Percentiles rank a stretch among this genome's conserved stretches.
phyloP scores from a whole-genome alignment of 441 rosid genomes.

The Eutrema salsugineum region DNA sequence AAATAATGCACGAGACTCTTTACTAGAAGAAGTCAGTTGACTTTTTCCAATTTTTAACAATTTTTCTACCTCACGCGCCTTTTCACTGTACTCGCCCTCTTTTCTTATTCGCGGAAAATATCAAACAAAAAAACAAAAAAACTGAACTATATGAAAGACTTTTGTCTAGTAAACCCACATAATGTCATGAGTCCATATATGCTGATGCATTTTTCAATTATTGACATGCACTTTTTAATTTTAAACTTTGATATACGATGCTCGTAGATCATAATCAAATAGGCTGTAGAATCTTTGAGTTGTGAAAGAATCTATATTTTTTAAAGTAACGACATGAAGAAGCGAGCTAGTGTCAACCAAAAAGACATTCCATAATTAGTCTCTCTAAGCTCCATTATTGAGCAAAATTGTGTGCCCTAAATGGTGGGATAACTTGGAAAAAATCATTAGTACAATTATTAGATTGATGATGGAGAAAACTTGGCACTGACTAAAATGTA shows the following conservation, averaged over 20 bases:
- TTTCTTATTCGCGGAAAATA: conserved; percentile 1
- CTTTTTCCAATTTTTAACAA: conserved; percentile 33
- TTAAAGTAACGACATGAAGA: conserved; percentile 25
- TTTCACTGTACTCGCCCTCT: neutral
- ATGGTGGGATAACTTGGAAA: neutral
- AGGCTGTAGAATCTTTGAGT: conserved; percentile 7
- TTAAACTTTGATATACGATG: neutral
- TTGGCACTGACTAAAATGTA: neutral
- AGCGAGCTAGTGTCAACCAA: conserved; percentile 28
- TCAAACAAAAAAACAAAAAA: neutral
- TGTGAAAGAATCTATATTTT: conserved; percentile 13
- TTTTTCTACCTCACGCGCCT: conserved; percentile 18
- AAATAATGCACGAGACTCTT: conserved; percentile 42
- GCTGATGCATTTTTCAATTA: conserved; percentile 1
- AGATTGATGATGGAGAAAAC: neutral
- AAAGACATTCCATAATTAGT: conserved; percentile 32
- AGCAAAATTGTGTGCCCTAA: conserved; percentile 8
- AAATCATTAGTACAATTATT: conserved; percentile 10
- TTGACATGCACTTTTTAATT: conserved; percentile 5
- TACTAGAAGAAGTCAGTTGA: conserved; percentile 61
- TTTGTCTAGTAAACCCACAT: conserved; percentile 1
- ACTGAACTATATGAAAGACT: neutral
- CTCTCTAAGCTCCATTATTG: conserved; percentile 27
- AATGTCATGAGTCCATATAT: neutral
- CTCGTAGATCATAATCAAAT: neutral